Evolutionary conservation across 1,139 yeast genomes (phyloP), one percentile per base, ranked within the genome.

Genomic region (Hyphopichia buzzinii): DNA sequence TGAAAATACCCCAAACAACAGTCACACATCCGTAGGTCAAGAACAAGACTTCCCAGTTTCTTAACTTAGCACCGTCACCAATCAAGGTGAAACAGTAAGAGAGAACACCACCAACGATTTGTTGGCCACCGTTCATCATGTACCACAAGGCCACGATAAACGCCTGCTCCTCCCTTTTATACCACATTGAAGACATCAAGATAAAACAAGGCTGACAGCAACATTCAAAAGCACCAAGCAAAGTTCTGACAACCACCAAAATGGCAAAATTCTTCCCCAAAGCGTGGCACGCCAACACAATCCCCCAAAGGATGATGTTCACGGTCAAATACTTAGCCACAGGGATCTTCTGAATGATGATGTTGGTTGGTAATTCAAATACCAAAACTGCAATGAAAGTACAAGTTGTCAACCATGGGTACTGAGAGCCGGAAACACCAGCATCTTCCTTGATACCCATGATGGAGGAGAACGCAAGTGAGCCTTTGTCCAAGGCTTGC

Each of bases 91-190:
- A 39, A 26, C 34, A 31, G 34, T 40, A 44, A 5, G 47, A 42
- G 26, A 44, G 37, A 25, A 42, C 34, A n/a, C 42, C 48, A 17
- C 48, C 48, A 21, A 41, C 30, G 8, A 35, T 11, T 62, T 83
- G 42, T 71, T 79, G 17, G 72, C 72, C 35, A 57, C 84, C 29
- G 88, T 83, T 46, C 75, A 81, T 7, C 69, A 82, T 46, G 76
- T 83, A 35, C 77, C 89, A 1, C 75, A 75, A 40, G 64, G 78
- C 1, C 12, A 42, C 42, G 26, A 45, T 37, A 36, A 43, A 43
- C 4, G 42, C 41, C 11, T 32, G 35, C 29, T 40, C 42, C 16
- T 32, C 26, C 27, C 30, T 33, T n/a, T 31, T 27, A 34, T 41
- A 43, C 31, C 40, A 43, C 35, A 40, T 41, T 4, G 42, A 38